A percentile compares a stretch with the other conserved stretches of the same genome.
These are phyloP conservation scores for Ulmus americana DNA, from an alignment of 331 rosid genomes.

Conservation along the genomic window DNA sequence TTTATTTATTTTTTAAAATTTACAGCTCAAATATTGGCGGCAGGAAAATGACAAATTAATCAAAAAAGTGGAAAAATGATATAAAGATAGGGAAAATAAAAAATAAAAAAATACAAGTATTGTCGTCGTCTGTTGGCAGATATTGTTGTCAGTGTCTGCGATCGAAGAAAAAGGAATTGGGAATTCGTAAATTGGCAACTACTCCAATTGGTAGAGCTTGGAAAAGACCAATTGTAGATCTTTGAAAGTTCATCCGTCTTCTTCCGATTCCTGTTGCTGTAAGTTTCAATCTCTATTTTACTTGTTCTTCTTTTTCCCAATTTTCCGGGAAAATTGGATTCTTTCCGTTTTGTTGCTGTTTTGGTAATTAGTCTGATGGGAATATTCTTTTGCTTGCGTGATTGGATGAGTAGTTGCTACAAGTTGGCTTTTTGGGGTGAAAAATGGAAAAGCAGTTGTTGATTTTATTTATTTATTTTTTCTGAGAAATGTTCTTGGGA, in stretches of 20 bases:
- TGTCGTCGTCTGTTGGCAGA: neutral
- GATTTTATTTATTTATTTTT: neutral
- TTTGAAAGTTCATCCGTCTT: neutral
- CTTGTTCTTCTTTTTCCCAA: neutral
- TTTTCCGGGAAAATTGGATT: neutral
- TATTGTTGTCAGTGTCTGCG: neutral
- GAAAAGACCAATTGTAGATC: neutral
- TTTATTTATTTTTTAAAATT: no score
- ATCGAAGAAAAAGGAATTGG: conserved; percentile 1
- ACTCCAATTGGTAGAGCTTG: neutral
- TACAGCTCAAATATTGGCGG: no score
- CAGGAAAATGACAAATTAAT: no score
- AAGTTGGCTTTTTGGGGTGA: no score
- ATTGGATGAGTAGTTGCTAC: neutral
- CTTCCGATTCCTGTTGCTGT: no score
- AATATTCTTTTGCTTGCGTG: neutral
- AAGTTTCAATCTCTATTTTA: neutral
- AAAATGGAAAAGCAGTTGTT: neutral
- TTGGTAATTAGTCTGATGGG: no score
- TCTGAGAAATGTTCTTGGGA: neutral
- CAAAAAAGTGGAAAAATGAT: neutral
- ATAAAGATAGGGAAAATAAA: neutral
- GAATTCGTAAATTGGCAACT: neutral
- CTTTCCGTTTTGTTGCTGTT: neutral
- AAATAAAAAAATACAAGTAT: neutral